phyloP scores from a whole-genome alignment of 768 basidiomycete species.

The Omphalotus guepiniiformis region DNA sequence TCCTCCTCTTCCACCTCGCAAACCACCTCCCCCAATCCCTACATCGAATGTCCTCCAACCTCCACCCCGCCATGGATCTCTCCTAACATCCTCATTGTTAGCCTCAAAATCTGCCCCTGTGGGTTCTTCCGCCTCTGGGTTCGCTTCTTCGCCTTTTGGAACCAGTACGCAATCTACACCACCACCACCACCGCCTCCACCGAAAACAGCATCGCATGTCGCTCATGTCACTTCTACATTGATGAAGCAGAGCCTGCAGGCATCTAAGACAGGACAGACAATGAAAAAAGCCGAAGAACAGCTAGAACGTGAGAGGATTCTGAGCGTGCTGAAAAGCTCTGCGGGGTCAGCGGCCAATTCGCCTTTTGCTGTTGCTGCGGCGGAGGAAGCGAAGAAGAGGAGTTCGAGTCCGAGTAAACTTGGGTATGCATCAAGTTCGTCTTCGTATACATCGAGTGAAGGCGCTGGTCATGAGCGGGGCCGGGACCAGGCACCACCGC shows the following conservation, averaged over 20 bases:
- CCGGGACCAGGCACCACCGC: constrained; percentile 11
- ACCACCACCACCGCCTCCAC: constrained; percentile 32
- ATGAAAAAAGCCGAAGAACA: constrained; percentile 66
- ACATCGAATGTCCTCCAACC: constrained; percentile 20
- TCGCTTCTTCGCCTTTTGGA: neutral
- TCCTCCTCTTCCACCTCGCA: constrained; percentile 53
- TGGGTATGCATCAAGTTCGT: constrained; percentile 2
- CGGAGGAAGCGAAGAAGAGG: constrained; percentile 20
- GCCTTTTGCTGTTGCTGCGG: constrained; percentile 14
- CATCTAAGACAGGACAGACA: constrained; percentile 65
- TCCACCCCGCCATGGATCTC: constrained; percentile 35
- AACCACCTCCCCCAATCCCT: constrained; percentile 29
- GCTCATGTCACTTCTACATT: constrained; percentile 55
- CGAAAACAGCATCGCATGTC: constrained; percentile 10
- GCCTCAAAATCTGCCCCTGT: constrained; percentile 14
- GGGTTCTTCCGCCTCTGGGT: constrained; percentile 13
- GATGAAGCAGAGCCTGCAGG: constrained; percentile 73
- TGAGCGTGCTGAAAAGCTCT: constrained; percentile 66
- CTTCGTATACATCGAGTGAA: constrained; percentile 9
- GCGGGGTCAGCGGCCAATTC: constrained; percentile 29
- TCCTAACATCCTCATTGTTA: constrained; percentile 14
- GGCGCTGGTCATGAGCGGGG: constrained; percentile 2
- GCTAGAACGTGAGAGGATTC: constrained; percentile 64
- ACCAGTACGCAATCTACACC: constrained; percentile 9
- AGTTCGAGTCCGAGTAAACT: constrained; percentile 27